Conservation (phyloP, 2,329 filamentous ascomycete genomes). For the Epichloe coenophiala region DNA sequence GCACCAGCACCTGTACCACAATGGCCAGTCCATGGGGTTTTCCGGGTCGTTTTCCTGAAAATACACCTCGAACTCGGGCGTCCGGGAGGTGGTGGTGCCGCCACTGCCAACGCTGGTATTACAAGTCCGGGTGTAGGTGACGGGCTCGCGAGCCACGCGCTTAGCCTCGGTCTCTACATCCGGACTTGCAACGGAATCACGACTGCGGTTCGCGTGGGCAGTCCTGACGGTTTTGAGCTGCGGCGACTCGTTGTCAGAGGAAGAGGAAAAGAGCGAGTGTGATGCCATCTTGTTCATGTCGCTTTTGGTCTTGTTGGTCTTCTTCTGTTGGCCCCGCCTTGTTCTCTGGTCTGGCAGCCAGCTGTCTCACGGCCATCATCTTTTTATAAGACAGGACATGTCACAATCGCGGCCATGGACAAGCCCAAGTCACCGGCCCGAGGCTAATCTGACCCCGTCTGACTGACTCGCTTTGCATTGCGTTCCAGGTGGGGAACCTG, state of each 20-base stretch:
- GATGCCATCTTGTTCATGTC: background rate
- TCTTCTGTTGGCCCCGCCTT: no score
- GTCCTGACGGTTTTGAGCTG: background rate
- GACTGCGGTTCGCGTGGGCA: constrained; percentile 9
- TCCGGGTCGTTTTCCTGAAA: constrained; percentile 50
- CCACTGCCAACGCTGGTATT: constrained; percentile 18
- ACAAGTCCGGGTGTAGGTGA: constrained; percentile 27
- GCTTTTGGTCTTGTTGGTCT: no score
- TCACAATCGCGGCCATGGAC: no score
- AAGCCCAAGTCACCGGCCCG: no score
- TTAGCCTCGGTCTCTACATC: constrained; percentile 26
- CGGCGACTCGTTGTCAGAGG: background rate
- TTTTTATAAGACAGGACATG: no score
- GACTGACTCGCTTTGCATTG: no score
- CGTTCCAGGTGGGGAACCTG: no score
- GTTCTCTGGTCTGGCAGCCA: no score
- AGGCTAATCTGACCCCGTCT: no score
- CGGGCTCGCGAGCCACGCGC: constrained; percentile 28
- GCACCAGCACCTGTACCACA: constrained; percentile 30
- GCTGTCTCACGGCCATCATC: no score
- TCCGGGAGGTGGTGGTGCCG: constrained; percentile 29
- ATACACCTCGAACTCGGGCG: constrained; percentile 57
- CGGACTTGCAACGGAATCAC: constrained; percentile 10
- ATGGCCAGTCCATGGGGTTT: constrained; percentile 57
- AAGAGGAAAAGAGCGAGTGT: background rate